These are phyloP conservation scores for Populus deltoides DNA, from an alignment of 345 rosid species.

Conservation along the genomic window DNA sequence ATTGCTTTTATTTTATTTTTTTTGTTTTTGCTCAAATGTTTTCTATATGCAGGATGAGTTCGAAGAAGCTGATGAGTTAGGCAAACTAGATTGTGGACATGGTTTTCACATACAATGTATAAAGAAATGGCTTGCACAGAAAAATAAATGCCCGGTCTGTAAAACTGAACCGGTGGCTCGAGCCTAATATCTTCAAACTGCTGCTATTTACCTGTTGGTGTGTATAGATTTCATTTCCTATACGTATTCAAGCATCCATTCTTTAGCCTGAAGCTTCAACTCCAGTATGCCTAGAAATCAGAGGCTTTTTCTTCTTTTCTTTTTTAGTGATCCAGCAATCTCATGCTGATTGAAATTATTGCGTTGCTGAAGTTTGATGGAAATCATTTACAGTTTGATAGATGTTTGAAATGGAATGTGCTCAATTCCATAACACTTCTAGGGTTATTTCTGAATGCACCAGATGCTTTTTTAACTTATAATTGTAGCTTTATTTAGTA, in stretches of 20 bases:
- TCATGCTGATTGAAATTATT: constrained; percentile 16
- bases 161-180: constrained; percentile 56
- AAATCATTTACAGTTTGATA: neutral
- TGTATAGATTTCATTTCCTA: constrained; percentile 41
- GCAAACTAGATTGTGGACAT: constrained; percentile 76
- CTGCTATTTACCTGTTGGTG: constrained; percentile 7
- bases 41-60: constrained; percentile 67
- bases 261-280: constrained; percentile 23
- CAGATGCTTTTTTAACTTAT: neutral
- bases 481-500: neutral
- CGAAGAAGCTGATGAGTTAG: constrained; percentile 58
- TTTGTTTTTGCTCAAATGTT: neutral
- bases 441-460: neutral
- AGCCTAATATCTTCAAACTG: constrained; percentile 22
- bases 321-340: neutral
- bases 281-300: constrained; percentile 5
- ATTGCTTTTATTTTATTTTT: neutral
- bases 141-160: constrained; percentile 83
- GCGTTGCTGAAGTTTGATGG: constrained; percentile 12
- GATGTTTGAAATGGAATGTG: constrained; percentile 7
- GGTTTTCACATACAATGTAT: constrained; percentile 73
- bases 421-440: neutral
- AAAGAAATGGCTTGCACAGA: constrained; percentile 78
- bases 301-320: neutral
- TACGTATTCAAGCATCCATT: constrained; percentile 32